These are phyloP conservation scores for Alisma plantagoaquatica DNA, from an alignment of 106 monocot genomes.

Conservation along the genomic window DNA sequence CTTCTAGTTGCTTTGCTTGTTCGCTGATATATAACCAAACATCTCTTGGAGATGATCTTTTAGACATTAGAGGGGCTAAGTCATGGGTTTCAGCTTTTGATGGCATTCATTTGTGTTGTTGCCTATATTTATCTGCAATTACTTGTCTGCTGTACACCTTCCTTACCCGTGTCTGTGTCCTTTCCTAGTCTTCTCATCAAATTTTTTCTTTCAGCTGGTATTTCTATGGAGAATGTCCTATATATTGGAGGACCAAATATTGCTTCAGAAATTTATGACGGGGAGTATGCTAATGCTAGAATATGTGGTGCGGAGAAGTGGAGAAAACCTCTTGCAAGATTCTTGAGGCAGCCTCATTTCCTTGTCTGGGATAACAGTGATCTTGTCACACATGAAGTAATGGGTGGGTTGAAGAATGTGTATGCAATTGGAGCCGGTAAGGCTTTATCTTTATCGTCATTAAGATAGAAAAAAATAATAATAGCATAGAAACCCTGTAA, in stretches of 20 bases:
- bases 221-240: constrained; percentile 79
- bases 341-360: constrained; percentile 93
- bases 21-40: too few species aligned
- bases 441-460: background rate
- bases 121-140: too few species aligned
- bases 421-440: constrained; percentile 95
- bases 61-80: too few species aligned
- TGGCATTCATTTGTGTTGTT: too few species aligned
- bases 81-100: too few species aligned
- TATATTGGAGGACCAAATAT: constrained; percentile 96
- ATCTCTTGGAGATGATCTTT: too few species aligned
- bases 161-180: too few species aligned
- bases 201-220: constrained; percentile 45
- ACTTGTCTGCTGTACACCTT: too few species aligned
- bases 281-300: constrained; percentile 92
- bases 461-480: too few species aligned
- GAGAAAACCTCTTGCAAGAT: constrained; percentile 76
- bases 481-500: too few species aligned
- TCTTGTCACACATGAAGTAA: constrained; percentile 90
- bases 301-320: constrained; percentile 90
- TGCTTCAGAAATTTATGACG: constrained; percentile 94
- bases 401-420: constrained; percentile 96
- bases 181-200: background rate
- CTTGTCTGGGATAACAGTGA: constrained; percentile 96
- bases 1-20: too few species aligned